These are phyloP conservation scores for Mallotus japonicus DNA, from an alignment of 441 rosid species.

Conservation along the genomic window DNA sequence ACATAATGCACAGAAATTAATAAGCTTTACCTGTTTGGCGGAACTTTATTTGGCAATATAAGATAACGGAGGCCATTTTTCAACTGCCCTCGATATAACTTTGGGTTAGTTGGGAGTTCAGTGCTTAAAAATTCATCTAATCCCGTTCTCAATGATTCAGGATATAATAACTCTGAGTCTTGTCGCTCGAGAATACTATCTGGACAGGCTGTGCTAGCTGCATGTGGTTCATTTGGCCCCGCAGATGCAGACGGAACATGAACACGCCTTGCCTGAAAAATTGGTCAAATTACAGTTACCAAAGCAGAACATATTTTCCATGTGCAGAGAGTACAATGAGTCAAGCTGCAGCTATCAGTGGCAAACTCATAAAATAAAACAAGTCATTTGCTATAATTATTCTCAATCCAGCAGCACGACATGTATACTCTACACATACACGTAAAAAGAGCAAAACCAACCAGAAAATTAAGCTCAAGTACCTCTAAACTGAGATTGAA, in stretches of 20 bases:
- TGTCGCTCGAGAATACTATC: constrained; percentile 77
- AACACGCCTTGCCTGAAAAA: constrained; percentile 49
- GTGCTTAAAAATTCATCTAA: constrained; percentile 60
- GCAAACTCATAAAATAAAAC: background rate
- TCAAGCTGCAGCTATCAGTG: background rate
- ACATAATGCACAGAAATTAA: constrained; percentile 11
- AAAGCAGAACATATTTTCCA: background rate
- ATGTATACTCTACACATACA: background rate
- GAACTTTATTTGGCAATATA: constrained; percentile 94
- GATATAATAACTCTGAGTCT: constrained; percentile 52
- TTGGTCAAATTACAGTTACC: constrained; percentile 16
- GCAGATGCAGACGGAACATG: constrained; percentile 63
- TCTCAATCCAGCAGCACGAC: background rate
- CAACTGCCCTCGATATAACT: constrained; percentile 76
- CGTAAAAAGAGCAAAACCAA: background rate
- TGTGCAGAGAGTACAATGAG: background rate
- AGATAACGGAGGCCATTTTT: constrained; percentile 95
- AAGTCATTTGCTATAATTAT: background rate
- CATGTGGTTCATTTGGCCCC: constrained; percentile 99
- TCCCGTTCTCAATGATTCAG: constrained; percentile 46
- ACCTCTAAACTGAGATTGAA: background rate
- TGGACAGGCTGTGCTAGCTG: constrained; percentile 81
- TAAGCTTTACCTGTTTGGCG: constrained; percentile 71
- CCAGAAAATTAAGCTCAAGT: background rate
- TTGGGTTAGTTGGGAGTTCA: constrained; percentile 90